phyloP scores from a whole-genome alignment of 257 asterid genomes.

The Cynanchum wilfordii region DNA sequence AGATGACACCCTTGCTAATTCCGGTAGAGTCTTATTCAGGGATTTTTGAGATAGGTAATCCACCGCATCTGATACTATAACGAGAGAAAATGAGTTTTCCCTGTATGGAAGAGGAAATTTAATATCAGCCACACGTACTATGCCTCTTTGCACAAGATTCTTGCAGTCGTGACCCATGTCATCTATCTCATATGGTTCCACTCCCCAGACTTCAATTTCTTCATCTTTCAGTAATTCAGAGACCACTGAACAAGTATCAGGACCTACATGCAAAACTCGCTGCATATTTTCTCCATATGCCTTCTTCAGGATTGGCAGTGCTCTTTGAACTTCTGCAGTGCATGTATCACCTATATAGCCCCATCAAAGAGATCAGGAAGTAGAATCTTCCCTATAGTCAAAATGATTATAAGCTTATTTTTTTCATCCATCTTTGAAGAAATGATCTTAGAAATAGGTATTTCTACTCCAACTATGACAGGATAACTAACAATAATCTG shows the following conservation, averaged over 20 bases:
- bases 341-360: conserved; percentile 59
- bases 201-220: conserved; percentile 86
- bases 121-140: conserved; percentile 76
- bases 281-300: conserved; percentile 69
- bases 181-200: conserved; percentile 81
- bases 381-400: neutral
- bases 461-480: neutral
- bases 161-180: conserved; percentile 62
- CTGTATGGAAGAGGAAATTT: conserved; percentile 83
- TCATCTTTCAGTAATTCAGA: conserved; percentile 65
- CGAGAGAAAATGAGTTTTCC: conserved; percentile 78
- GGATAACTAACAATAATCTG: neutral
- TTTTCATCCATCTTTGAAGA: neutral
- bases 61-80: conserved; percentile 75
- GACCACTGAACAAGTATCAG: conserved; percentile 74
- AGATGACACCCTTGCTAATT: conserved; percentile 75
- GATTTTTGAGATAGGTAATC: conserved; percentile 84
- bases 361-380: neutral
- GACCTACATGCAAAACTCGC: conserved; percentile 78
- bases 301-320: conserved; percentile 57
- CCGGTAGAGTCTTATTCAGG: conserved; percentile 83
- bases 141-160: conserved; percentile 55
- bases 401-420: neutral
- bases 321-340: conserved; percentile 49
- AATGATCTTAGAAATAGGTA: neutral